phyloP scores from a whole-genome alignment of 2,329 filamentous ascomycete genomes.

The Talaromyces sp. region DNA sequence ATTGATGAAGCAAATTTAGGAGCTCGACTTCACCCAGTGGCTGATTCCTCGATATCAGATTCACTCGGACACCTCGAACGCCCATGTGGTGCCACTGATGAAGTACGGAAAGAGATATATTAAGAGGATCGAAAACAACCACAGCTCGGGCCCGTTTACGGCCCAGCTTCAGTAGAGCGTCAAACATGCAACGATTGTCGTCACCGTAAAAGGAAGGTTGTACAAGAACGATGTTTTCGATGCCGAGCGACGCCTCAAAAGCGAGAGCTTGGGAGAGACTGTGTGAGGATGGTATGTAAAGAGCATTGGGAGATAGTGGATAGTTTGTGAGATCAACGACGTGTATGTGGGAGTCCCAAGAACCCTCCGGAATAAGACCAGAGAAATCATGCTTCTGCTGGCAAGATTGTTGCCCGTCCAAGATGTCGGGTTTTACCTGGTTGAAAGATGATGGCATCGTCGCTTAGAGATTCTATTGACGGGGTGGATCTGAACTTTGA shows the following conservation, averaged over 20 bases:
- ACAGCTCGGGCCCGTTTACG: constrained; percentile 50
- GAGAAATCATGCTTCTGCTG: no score
- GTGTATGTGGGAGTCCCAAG: constrained; percentile 63
- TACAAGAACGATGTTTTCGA: constrained; percentile 54
- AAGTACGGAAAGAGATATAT: constrained; percentile 37
- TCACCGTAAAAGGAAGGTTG: constrained; percentile 59
- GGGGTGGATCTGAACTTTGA: no score
- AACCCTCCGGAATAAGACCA: constrained; percentile 12
- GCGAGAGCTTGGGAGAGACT: constrained; percentile 47
- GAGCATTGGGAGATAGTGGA: constrained; percentile 45
- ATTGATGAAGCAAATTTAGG: constrained; percentile 38
- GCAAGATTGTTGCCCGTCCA: no score
- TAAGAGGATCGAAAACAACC: constrained; percentile 51
- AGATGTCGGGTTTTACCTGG: no score
- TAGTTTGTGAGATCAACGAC: constrained; percentile 52
- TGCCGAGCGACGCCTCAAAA: constrained; percentile 49
- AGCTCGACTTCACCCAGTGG: constrained; percentile 40
- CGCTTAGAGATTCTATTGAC: no score
- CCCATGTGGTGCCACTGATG: constrained; percentile 53
- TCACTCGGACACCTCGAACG: constrained; percentile 56
- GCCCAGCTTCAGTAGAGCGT: constrained; percentile 49
- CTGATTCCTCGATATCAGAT: constrained; percentile 52
- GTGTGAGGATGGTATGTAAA: constrained; percentile 49
- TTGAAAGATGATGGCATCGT: no score
- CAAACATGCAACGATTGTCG: constrained; percentile 56